phyloP scores from a whole-genome alignment of 2,329 filamentous ascomycete genomes.

The Epichloe glyceriae region DNA sequence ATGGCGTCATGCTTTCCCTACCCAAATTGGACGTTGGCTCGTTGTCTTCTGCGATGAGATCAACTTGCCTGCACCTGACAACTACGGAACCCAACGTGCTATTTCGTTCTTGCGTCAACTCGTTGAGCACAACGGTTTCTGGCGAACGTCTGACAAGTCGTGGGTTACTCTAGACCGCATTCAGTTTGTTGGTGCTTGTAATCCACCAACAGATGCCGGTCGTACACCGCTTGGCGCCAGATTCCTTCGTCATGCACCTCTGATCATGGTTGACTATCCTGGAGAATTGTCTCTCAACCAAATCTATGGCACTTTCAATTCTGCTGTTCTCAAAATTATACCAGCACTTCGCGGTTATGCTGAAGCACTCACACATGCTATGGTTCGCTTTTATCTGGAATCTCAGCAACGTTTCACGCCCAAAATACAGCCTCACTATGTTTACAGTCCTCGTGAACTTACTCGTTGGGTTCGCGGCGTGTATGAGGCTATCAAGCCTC shows the following conservation, averaged over 20 bases:
- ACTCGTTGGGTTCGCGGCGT: constrained; percentile 96
- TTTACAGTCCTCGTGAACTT: constrained; percentile 97
- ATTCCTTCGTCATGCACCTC: constrained; percentile 91
- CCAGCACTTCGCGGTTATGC: constrained; percentile 90
- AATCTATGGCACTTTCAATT: constrained; percentile 98
- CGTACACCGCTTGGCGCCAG: constrained; percentile 86
- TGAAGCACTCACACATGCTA: constrained; percentile 85
- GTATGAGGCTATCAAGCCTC: constrained; percentile 88
- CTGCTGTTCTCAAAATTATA: constrained; percentile 90
- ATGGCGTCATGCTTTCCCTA: constrained; percentile 93
- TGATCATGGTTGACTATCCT: constrained; percentile 99
- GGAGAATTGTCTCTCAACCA: constrained; percentile 88
- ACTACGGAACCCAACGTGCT: constrained; percentile 91
- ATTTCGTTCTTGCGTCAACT: constrained; percentile 96
- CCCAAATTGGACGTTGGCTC: constrained; percentile 93
- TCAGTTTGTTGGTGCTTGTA: constrained; percentile 97
- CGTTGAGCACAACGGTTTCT: constrained; percentile 98
- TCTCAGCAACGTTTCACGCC: constrained; percentile 92
- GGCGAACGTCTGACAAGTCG: constrained; percentile 91
- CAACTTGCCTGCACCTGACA: constrained; percentile 93
- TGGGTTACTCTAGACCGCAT: constrained; percentile 98
- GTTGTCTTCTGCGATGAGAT: constrained; percentile 99
- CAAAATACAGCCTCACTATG: constrained; percentile 95
- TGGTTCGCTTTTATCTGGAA: constrained; percentile 93
- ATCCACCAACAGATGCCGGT: constrained; percentile 92